phyloP scores from a whole-genome alignment of 352 stramenopile genomes.

The Globisporangium abappressorium region DNA sequence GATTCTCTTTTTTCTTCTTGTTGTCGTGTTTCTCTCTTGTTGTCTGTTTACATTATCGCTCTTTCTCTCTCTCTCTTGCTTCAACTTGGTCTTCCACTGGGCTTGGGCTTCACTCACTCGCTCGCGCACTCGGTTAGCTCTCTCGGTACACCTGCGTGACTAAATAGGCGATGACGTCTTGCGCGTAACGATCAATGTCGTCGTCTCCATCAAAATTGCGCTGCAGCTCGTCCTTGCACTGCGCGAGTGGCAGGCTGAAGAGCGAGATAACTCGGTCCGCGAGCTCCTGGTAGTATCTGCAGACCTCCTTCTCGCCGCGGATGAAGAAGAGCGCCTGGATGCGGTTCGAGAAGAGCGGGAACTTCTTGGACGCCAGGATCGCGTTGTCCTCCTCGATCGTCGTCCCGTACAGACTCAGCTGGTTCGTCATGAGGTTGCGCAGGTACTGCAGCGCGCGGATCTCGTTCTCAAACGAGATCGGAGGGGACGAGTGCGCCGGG shows the following conservation, averaged over 20 bases:
- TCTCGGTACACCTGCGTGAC: conserved; percentile 80
- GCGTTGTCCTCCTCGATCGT: conserved; percentile 87
- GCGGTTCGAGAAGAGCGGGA: conserved; percentile 83
- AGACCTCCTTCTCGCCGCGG: conserved; percentile 87
- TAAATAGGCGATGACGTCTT: conserved; percentile 89
- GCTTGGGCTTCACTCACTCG: neutral
- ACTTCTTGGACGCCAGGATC: conserved; percentile 75
- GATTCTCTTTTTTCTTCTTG: neutral
- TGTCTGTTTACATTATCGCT: conserved; percentile 1
- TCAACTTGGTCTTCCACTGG: neutral
- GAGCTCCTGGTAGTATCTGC: conserved; percentile 74
- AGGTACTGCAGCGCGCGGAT: conserved; percentile 74
- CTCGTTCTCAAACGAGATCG: conserved; percentile 85
- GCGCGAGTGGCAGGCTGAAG: conserved; percentile 66
- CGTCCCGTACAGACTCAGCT: conserved; percentile 79
- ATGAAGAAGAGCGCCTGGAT: conserved; percentile 89
- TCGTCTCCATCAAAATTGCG: conserved; percentile 77
- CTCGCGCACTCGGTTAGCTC: conserved; percentile 38
- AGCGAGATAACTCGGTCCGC: conserved; percentile 82
- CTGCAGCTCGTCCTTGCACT: conserved; percentile 70
- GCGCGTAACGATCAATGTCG: conserved; percentile 80
- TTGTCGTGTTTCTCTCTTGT: neutral
- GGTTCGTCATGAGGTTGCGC: conserved; percentile 70
- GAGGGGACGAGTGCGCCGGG: conserved; percentile 70
- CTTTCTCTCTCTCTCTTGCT: neutral